These are phyloP conservation scores for Plasmodium relictum DNA, from an alignment of 169 alveolate genomes.

Conservation along the genomic window DNA sequence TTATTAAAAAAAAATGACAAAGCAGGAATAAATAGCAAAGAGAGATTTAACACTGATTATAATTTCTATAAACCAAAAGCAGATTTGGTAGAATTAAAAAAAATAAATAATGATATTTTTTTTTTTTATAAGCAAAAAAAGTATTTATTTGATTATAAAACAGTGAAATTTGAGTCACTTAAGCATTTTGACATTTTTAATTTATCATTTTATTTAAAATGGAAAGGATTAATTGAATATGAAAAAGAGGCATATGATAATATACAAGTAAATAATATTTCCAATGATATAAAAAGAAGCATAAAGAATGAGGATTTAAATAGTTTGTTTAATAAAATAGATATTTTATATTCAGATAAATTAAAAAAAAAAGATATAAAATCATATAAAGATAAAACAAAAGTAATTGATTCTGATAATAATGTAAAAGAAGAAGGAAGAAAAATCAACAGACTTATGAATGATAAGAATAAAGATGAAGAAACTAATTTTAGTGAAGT, in stretches of 20 bases:
- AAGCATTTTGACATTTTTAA: constrained; percentile 83
- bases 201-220: constrained; percentile 47
- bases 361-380: background rate
- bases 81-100: constrained; percentile 70
- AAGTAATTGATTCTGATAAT: background rate
- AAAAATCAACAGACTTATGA: background rate
- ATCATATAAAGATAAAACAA: background rate
- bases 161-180: constrained; percentile 78
- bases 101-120: constrained; percentile 69
- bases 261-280: background rate
- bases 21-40: constrained; percentile 9
- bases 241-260: background rate
- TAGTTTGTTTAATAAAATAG: constrained; percentile 1
- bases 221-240: constrained; percentile 81
- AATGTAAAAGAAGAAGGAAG: background rate
- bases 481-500: background rate
- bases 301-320: constrained; percentile 4
- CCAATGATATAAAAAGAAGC: constrained; percentile 65
- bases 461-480: background rate
- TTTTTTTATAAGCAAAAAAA: constrained; percentile 81
- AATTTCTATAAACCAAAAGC: constrained; percentile 60
- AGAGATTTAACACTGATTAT: constrained; percentile 54
- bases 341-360: constrained; percentile 24
- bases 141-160: constrained; percentile 77
- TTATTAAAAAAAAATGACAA: constrained; percentile 3